Evolutionary conservation across 176 grass and related monocot genomes (phyloP).

Genomic region (Oryza glaberrima): DNA sequence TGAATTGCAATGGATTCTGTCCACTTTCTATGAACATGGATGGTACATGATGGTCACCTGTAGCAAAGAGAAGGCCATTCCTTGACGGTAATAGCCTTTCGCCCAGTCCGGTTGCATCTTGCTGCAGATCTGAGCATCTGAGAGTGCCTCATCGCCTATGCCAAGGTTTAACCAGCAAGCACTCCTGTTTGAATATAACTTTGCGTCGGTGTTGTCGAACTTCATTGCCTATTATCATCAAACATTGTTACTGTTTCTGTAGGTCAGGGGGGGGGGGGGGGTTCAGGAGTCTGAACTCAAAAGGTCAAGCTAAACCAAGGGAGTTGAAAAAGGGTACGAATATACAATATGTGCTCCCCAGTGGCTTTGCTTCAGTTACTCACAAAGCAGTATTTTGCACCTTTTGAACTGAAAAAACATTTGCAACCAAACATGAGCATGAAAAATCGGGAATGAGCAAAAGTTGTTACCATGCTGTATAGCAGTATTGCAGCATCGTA

Average conservation of each 20-base stretch:
- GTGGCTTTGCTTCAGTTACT: not conserved
- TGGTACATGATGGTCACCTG: not conserved
- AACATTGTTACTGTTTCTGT: not conserved
- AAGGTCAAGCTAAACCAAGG: not conserved
- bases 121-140: slow-evolving; percentile 22
- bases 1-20: not conserved
- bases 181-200: slow-evolving; percentile 11
- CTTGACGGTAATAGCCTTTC: slow-evolving; percentile 22
- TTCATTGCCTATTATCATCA: not conserved
- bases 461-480: slow-evolving; percentile 23
- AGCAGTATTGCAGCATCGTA: slow-evolving; percentile 29
- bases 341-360: no score
- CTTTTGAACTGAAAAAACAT: not conserved
- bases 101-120: slow-evolving; percentile 19
- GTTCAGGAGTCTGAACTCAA: not conserved
- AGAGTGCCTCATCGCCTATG: slow-evolving; percentile 1
- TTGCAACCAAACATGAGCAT: not conserved
- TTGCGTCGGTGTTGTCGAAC: not conserved
- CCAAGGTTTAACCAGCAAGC: slow-evolving; percentile 23
- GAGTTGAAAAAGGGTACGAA: not conserved
- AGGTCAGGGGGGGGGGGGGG: not conserved
- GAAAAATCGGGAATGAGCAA: not conserved
- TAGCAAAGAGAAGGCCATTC: slow-evolving; percentile 24
- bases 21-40: not conserved
- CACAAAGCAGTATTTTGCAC: not conserved